Conservation (phyloP, 2,329 filamentous ascomycete genomes). For the Fusarium sp. region DNA sequence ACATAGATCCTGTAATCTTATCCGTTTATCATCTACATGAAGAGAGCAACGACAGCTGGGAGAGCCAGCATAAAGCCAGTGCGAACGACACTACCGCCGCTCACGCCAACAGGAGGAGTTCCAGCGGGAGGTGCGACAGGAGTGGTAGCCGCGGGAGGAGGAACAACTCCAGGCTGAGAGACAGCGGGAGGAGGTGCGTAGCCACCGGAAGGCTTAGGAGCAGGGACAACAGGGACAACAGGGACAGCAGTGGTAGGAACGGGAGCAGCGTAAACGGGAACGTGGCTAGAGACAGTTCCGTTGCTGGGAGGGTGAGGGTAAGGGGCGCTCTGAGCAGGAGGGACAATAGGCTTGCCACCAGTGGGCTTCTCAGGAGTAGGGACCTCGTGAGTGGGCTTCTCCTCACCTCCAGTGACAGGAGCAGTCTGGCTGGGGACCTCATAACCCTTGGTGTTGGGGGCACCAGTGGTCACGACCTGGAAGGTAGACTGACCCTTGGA, state of each 20-base stretch:
- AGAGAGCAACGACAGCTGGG: conserved; percentile 27
- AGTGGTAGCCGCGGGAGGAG: conserved; percentile 12
- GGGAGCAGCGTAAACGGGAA: conserved; percentile 15
- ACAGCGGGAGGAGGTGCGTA: conserved; percentile 9
- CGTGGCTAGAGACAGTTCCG: conserved; percentile 25
- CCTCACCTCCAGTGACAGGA: conserved; percentile 1
- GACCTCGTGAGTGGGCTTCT: conserved; percentile 2
- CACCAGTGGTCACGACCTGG: conserved; percentile 13
- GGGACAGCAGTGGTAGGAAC: conserved; percentile 2
- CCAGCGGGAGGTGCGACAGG: conserved; percentile 1
- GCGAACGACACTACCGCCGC: conserved; percentile 27
- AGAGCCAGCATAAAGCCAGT: conserved; percentile 26
- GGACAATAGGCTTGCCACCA: conserved; percentile 6
- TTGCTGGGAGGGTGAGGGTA: conserved; percentile 34
- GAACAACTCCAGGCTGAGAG: not conserved
- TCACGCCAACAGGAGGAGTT: conserved; percentile 22
- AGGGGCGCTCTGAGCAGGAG: conserved; percentile 15
- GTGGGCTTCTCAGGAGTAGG: conserved; percentile 20
- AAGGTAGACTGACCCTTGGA: conserved; percentile 9
- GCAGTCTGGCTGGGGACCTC: not conserved
- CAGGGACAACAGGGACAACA: not conserved
- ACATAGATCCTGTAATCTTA: conserved; percentile 7
- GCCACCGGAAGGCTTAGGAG: not conserved
- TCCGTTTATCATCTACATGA: conserved; percentile 23
- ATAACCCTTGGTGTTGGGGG: not conserved